Evolutionary conservation across 768 basidiomycete species (phyloP).

Genomic region (Tephrocybe rancida): DNA sequence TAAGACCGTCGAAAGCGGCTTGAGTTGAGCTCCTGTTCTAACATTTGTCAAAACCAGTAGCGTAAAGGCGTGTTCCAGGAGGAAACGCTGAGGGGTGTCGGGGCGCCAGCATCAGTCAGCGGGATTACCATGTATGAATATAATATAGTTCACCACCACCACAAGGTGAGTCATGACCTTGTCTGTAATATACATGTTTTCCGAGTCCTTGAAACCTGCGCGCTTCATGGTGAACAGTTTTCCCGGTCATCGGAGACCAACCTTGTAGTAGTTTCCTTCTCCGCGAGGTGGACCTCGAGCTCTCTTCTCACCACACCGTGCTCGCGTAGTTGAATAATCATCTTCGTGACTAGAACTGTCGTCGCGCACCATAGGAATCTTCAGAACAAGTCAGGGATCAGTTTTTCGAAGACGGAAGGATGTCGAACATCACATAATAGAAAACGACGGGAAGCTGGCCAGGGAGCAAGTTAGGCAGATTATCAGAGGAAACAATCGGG

Average conservation of each 20-base stretch:
- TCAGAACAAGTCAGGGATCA: not conserved
- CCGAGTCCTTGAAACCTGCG: too few species aligned
- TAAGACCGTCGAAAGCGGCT: too few species aligned
- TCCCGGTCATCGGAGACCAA: not conserved
- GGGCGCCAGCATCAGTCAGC: too few species aligned
- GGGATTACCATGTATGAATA: too few species aligned
- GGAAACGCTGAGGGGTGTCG: too few species aligned
- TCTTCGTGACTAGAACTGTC: slow-evolving; percentile 31
- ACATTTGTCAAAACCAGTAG: too few species aligned
- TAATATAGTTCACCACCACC: too few species aligned
- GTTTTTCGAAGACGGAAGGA: not conserved
- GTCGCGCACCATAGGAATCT: slow-evolving; percentile 38
- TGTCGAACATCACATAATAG: slow-evolving; percentile 7
- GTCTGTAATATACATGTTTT: too few species aligned
- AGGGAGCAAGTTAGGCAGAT: not conserved
- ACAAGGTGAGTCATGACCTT: too few species aligned
- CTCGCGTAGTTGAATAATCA: slow-evolving; percentile 34
- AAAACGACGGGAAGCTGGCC: slow-evolving; percentile 3
- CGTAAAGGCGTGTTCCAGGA: too few species aligned
- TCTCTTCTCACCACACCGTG: slow-evolving; percentile 4
- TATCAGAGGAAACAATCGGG: not conserved
- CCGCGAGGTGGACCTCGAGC: not conserved
- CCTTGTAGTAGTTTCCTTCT: not conserved
- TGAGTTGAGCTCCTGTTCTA: too few species aligned
- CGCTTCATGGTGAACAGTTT: not conserved